Base-by-base conservation (phyloP, 129 eudicot genomes). In the Escallonia herrerae region DNA sequence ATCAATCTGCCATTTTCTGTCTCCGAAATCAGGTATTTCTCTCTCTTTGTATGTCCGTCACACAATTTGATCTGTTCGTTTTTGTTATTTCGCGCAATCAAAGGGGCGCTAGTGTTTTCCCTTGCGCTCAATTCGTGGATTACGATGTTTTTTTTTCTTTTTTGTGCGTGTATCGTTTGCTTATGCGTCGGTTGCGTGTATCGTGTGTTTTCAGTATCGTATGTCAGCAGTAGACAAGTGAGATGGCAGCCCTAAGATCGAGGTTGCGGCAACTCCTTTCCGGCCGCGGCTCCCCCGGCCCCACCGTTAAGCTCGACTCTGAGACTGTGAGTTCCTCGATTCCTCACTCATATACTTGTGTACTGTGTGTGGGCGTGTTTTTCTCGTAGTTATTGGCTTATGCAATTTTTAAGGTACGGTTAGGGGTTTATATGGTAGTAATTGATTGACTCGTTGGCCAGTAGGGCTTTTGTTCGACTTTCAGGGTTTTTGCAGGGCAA, bases 221-320 rank as follows among this genome's bases (percentile, higher is more conserved):
- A 82, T 69, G 75, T 59, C 70, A 80, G 83, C 70, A 82, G 86
- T 79, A 61, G 82, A 78, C 75, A 68, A 64, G 72, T 53, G 63
- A 62, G 12, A 80, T 89, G 98, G 86, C 95, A 37, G 78, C 84
- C 76, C 73, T 89, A 77, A 88, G 99, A 88, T 93, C 99, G 86
- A 86, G 96, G 86, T 72, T 93, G 56, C 85, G 99, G 79, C 96
- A 93, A 63, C 95, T 93, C 10, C 73, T 93, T 33, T 83, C 96
- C 49, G 85, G 81, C 40, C 91, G 86, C 71, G 96, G 91, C 63
- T 79, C 86, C 7, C 72, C 82, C 58, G 91, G 95, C 40, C 96
- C 99, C 45, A 79, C 85, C 60, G 71, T 93, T 69, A 87, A 93
- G 72, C 87, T 93, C 43, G 95, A 93, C 56, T 77, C 99, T 3